phyloP scores from a whole-genome alignment of 495 filamentous ascomycete genomes.

The Xylaria castorea region DNA sequence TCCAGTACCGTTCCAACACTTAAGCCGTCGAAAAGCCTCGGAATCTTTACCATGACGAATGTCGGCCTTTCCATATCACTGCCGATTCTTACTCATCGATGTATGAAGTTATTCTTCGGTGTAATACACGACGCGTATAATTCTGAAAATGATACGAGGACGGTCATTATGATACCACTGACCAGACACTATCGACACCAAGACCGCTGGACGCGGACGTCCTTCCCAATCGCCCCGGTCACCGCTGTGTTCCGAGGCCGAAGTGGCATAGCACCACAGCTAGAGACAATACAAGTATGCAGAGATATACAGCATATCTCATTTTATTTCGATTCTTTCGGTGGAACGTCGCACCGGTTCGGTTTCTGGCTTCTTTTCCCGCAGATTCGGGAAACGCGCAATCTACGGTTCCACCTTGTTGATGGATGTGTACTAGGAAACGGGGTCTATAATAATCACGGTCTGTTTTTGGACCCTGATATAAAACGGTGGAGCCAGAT shows the following conservation, averaged over 20 bases:
- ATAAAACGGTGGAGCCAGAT: not conserved
- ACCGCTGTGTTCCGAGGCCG: constrained; percentile 8
- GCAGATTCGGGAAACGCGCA: not conserved
- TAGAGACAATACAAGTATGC: constrained; percentile 24
- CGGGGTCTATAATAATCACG: constrained; percentile 27
- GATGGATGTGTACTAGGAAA: constrained; percentile 11
- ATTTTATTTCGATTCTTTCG: constrained; percentile 28
- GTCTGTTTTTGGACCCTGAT: constrained; percentile 25
- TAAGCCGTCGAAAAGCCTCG: constrained; percentile 1
- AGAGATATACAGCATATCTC: constrained; percentile 27
- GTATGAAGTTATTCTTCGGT: constrained; percentile 20
- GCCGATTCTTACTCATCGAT: constrained; percentile 18
- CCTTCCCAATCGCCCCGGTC: constrained; percentile 26
- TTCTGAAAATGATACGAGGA: constrained; percentile 1
- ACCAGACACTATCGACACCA: constrained; percentile 11
- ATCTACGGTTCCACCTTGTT: not conserved
- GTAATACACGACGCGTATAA: constrained; percentile 19
- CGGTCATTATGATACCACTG: constrained; percentile 25
- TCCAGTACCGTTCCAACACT: constrained; percentile 18
- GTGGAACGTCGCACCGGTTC: constrained; percentile 25
- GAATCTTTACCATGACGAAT: constrained; percentile 27
- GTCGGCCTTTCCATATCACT: constrained; percentile 29
- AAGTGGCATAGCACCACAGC: not conserved
- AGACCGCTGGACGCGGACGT: constrained; percentile 25
- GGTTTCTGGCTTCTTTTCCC: constrained; percentile 29